These are phyloP conservation scores for Schwanniomyces pseudopolymorphus DNA, from an alignment of 805 yeast genomes.

Conservation along the genomic window DNA sequence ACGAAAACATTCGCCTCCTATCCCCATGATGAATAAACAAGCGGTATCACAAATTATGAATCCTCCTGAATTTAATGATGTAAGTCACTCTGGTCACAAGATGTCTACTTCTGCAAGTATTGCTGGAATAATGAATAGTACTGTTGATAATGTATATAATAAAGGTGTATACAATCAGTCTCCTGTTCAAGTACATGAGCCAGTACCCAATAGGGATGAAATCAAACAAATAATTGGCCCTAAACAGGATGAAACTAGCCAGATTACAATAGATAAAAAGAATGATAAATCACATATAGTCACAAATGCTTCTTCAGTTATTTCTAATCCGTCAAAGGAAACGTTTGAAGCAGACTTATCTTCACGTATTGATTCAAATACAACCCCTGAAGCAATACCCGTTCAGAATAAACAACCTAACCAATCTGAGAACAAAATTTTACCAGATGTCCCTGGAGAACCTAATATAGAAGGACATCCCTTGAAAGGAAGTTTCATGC, in stretches of 20 bases:
- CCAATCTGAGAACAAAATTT: neutral
- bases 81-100: neutral
- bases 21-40: neutral
- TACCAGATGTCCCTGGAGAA: neutral
- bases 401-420: neutral
- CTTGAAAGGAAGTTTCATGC: constrained; percentile 1
- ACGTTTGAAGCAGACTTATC: neutral
- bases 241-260: neutral
- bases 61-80: neutral
- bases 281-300: neutral
- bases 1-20: constrained; percentile 7
- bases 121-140: neutral
- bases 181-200: constrained; percentile 5
- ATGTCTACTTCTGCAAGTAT: neutral
- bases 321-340: neutral
- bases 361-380: neutral
- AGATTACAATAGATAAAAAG: neutral
- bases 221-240: neutral
- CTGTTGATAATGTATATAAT: neutral
- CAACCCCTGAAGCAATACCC: neutral
- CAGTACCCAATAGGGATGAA: constrained; percentile 1
- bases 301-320: neutral
- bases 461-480: neutral
- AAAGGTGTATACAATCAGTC: constrained; percentile 2
- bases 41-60: neutral